These are phyloP conservation scores for Raffaelea ambrosiae DNA, from an alignment of 2,329 filamentous ascomycete species.

Conservation along the genomic window DNA sequence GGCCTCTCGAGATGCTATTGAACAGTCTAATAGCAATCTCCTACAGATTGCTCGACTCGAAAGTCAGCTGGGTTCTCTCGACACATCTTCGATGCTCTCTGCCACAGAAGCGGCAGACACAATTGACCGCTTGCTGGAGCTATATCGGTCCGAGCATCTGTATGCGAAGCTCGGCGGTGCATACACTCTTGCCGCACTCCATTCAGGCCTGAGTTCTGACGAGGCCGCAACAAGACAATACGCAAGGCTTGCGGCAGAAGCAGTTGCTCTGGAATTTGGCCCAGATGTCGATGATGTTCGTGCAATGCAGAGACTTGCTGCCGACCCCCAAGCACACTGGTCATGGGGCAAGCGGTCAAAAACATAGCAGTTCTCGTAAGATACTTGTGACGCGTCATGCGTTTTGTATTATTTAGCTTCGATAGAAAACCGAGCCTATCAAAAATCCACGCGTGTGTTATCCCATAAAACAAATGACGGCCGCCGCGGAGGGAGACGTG, in stretches of 20 bases:
- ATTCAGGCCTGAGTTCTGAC: slow-evolving; percentile 26
- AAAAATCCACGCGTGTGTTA: too few species aligned
- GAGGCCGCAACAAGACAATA: slow-evolving; percentile 21
- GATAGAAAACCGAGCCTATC: too few species aligned
- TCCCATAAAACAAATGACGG: too few species aligned
- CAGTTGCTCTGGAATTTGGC: slow-evolving; percentile 23
- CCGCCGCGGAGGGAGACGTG: too few species aligned
- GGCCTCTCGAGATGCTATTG: slow-evolving; percentile 8
- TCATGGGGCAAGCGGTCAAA: slow-evolving; percentile 16
- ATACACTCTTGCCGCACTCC: slow-evolving; percentile 28
- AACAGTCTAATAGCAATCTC: slow-evolving; percentile 26
- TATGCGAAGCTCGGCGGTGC: slow-evolving; percentile 23
- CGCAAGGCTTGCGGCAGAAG: slow-evolving; percentile 22
- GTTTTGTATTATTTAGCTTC: too few species aligned
- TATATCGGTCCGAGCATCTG: slow-evolving; percentile 25
- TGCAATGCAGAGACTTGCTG: slow-evolving; percentile 23
- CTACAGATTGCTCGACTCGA: slow-evolving; percentile 19
- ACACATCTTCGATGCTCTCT: background rate
- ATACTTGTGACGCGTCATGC: too few species aligned
- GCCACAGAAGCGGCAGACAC: slow-evolving; percentile 14
- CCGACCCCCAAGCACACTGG: slow-evolving; percentile 23
- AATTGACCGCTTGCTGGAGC: slow-evolving; percentile 18
- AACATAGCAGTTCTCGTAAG: background rate
- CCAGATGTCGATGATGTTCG: slow-evolving; percentile 17
- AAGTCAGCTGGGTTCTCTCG: slow-evolving; percentile 15